Percentiles rank a stretch among this genome's conserved stretches.
These are phyloP conservation scores for Diaporthe vexans DNA, from an alignment of 2,329 filamentous ascomycete species.

Conservation along the genomic window DNA sequence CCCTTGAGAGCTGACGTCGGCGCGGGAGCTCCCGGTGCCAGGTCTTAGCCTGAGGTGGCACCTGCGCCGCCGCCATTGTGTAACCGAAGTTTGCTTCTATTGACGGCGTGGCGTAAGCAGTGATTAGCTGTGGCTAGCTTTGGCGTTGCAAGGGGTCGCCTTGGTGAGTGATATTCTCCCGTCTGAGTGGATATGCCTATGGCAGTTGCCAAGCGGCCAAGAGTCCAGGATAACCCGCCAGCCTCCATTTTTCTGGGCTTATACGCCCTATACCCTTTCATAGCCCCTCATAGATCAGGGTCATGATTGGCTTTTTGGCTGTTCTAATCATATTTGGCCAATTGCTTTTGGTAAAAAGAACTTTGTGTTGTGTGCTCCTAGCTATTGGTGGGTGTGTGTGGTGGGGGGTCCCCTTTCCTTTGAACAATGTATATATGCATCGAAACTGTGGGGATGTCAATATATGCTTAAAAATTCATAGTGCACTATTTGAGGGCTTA, in stretches of 20 bases:
- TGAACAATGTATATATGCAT: too few species aligned
- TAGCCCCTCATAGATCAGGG: not conserved
- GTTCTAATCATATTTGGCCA: not conserved
- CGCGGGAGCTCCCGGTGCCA: constrained; percentile 12
- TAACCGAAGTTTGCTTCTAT: not conserved
- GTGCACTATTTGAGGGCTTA: too few species aligned
- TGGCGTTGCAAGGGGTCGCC: not conserved
- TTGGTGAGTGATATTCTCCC: constrained; percentile 11
- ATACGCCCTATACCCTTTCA: not conserved
- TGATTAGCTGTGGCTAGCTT: not conserved
- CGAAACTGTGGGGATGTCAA: too few species aligned
- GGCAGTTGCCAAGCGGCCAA: constrained; percentile 20
- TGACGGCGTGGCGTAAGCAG: constrained; percentile 16
- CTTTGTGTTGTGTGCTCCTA: too few species aligned
- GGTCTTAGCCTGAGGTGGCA: not conserved
- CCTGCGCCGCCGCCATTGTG: not conserved
- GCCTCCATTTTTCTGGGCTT: not conserved
- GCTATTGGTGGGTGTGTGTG: too few species aligned
- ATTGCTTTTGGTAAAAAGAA: too few species aligned
- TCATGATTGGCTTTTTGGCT: not conserved
- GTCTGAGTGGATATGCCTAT: not conserved
- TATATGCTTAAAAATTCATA: too few species aligned
- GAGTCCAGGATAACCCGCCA: not conserved
- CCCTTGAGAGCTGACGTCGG: constrained; percentile 2
- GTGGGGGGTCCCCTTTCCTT: too few species aligned